Evolutionary conservation across 257 asterid species (phyloP), one percentile per base, ranked within the genome.

Genomic region (Solanum peruvianum): DNA sequence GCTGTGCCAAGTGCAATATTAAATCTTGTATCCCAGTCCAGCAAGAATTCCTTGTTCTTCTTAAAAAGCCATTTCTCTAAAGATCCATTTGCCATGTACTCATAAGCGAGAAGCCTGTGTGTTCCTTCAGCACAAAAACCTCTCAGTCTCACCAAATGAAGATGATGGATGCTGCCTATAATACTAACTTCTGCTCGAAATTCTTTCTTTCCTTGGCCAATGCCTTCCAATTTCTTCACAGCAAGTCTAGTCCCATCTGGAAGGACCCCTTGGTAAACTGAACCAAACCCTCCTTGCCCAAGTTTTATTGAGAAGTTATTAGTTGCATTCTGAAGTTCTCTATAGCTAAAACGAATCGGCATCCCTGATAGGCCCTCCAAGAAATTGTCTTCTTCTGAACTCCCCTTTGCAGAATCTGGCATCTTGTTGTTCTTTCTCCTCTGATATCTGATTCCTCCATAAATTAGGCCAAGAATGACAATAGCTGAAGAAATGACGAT

Each of bases 271-370:
- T 89, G 91, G 85, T 96, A 97, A 87, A 97, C 99, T 1, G 99
- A 97, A 52, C 99, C 99, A 47, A 97, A 97, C 47, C 99, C 99
- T n/a, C 99, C 99, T 80, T 97, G 99, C 25, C 99, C 99, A 25
- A 97, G 95, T 78, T 97, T 97, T 86, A 93, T 93, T 4, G 62
- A 47, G 89, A 97, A 97, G 89, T 92, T 89, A 72, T 88, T 90
- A 1, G 99, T 97, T 13, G 98, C 98, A 20, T 91, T 85, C 84
- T 92, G 94, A 64, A 97, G 99, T 85, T 94, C 96, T 73, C 84
- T 95, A 93, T 93, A 96, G 80, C 89, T 93, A 85, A 94, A 97
- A 15, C 99, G 98, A 84, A 96, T 87, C 11, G 99, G 99, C 99
- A 97, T 93, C 84, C 99, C 99, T 0, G 99, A 91, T 76, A 96